Base-by-base conservation (phyloP, 768 basidiomycete species). In the Boletellus ananas region DNA sequence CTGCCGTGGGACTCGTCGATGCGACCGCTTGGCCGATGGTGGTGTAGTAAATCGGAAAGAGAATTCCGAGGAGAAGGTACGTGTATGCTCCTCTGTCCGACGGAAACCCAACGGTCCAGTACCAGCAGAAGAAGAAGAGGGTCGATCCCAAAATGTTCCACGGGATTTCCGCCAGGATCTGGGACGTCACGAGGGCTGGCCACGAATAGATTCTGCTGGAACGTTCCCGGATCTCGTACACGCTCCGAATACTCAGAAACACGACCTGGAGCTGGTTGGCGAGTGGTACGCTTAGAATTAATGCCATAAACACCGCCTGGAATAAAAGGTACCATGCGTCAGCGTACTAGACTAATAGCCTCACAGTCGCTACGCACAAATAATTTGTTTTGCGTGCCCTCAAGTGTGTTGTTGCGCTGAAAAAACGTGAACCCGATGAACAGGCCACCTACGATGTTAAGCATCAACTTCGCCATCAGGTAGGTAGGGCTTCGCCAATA, bases 211-310 rank as follows among this genome's bases (percentile, higher is more conserved):
- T 84, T 35, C 78, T 70, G 48, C 80, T 81, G 0, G 84, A 74
- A 3, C 80, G 75, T 62, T 87, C 85, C 27, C 85, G 77, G 34
- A 83, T 77, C 58, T 84, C 81, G 55, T 85, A 86, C 25, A 87
- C 69, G 2, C 62, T 69, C n/a, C 85, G 80, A 45, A 79, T 74
- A 29, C 70, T 66, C 51, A 86, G 72, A 69, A 79, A 86, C 34
- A 77, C 72, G 16, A 80, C 76, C 60, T 84, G 83, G 0, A 86
- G 73, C 58, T 87, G 84, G 57, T 83, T 80, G 10, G 80, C 74
- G 18, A 85, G 68, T 0, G 82, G 78, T 0, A 78, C 77, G 57
- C 67, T 57, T 36, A 72, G 35, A 51, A 85, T 77, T 29, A 76
- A 74, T 12, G 72, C 71, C 77, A 84, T 79, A 63, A 78, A 84